Percentiles rank a stretch among this genome's conserved stretches.
phyloP scores from a whole-genome alignment of 345 rosid species.

The Eucalyptus pauciflora region DNA sequence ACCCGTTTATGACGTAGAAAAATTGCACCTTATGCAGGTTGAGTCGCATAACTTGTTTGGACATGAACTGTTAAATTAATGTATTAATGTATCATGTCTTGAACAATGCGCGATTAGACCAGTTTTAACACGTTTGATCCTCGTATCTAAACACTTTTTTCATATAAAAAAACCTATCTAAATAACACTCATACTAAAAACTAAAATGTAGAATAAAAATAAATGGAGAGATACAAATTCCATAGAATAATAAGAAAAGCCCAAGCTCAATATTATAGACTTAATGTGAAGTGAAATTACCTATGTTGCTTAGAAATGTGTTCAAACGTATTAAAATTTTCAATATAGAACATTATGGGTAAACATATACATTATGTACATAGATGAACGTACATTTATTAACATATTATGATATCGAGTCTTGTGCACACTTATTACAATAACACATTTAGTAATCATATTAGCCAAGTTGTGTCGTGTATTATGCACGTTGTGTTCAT shows the following conservation, averaged over 20 bases:
- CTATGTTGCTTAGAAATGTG: background rate
- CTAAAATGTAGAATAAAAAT: background rate
- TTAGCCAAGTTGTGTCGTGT: background rate
- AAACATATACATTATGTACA: background rate
- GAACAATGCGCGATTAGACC: background rate
- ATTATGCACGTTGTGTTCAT: background rate
- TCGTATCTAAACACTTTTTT: background rate
- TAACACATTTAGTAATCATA: background rate
- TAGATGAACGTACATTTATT: rapidly evolving
- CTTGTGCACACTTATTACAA: no score
- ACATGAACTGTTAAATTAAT: background rate
- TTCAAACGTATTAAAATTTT: background rate
- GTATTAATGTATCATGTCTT: background rate
- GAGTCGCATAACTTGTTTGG: background rate
- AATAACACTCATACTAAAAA: background rate
- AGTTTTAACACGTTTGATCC: background rate
- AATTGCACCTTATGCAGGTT: no score
- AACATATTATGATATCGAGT: background rate
- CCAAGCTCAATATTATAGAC: background rate
- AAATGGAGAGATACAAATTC: background rate
- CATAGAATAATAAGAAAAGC: background rate
- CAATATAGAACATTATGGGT: background rate
- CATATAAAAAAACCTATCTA: background rate
- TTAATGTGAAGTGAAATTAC: background rate
- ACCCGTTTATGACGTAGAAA: no score